A percentile compares a stretch with the other conserved stretches of the same genome.
Evolutionary conservation across 2,329 filamentous ascomycete genomes (phyloP).

Genomic region (Ascochyta fabae): DNA sequence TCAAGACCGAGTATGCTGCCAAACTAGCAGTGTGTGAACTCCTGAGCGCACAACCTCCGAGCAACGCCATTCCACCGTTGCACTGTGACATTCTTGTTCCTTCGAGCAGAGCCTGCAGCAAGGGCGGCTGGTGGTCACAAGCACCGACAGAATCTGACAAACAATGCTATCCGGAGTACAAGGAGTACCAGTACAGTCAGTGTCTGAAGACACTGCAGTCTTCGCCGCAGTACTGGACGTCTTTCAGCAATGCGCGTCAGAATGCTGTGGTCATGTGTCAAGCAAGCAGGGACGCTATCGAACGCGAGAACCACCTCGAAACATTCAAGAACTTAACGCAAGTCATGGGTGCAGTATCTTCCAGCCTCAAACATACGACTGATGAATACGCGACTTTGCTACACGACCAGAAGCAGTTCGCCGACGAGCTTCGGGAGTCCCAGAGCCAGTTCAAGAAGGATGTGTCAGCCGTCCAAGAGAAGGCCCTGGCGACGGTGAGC

Average conservation of each 20-base stretch:
- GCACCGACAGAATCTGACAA: slow-evolving; percentile 23
- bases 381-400: slow-evolving; percentile 35
- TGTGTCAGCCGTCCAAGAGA: slow-evolving; percentile 26
- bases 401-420: slow-evolving; percentile 32
- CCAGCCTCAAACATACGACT: slow-evolving; percentile 28
- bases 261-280: slow-evolving; percentile 69
- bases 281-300: slow-evolving; percentile 63
- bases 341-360: slow-evolving; percentile 31
- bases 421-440: slow-evolving; percentile 27
- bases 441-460: slow-evolving; percentile 28
- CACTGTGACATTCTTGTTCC: slow-evolving; percentile 60
- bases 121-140: slow-evolving; percentile 32
- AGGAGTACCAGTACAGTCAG: slow-evolving; percentile 49
- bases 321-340: slow-evolving; percentile 44
- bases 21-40: slow-evolving; percentile 70
- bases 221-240: slow-evolving; percentile 66
- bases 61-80: slow-evolving; percentile 56
- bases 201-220: slow-evolving; percentile 63
- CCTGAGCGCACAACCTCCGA: slow-evolving; percentile 50
- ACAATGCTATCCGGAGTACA: slow-evolving; percentile 45
- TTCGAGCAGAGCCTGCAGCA: slow-evolving; percentile 41
- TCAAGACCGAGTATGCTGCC: slow-evolving; percentile 65
- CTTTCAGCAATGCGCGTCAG: slow-evolving; percentile 67
- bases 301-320: slow-evolving; percentile 56
- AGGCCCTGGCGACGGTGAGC: slow-evolving; percentile 26